Conservation (phyloP, 352 stramenopile species). For the Pythium biforme region DNA sequence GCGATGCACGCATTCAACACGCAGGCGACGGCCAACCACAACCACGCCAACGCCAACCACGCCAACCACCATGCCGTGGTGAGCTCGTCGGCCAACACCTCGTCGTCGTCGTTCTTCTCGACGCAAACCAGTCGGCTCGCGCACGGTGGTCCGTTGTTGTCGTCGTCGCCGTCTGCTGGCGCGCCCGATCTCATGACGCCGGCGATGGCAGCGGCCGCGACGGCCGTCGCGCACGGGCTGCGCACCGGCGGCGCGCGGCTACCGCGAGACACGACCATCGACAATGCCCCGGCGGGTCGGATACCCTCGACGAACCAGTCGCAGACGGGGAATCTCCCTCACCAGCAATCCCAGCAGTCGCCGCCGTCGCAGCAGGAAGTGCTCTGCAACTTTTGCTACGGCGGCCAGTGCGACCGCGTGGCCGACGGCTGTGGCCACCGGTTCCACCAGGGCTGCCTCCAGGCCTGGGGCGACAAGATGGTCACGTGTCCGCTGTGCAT, state of each 20-base stretch:
- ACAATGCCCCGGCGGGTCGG: background rate
- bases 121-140: conserved; percentile 14
- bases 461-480: conserved; percentile 62
- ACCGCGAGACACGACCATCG: background rate
- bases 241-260: conserved; percentile 2
- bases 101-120: conserved; percentile 19
- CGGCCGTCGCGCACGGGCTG: conserved; percentile 6
- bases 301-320: conserved; percentile 17
- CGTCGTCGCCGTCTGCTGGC: background rate
- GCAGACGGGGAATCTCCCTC: conserved; percentile 6
- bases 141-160: no score
- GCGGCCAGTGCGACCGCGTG: conserved; percentile 38
- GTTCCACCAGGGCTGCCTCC: conserved; percentile 63
- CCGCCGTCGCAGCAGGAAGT: conserved; percentile 25
- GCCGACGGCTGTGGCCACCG: conserved; percentile 61
- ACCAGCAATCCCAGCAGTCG: conserved; percentile 20
- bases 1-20: conserved; percentile 21
- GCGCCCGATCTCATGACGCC: conserved; percentile 22
- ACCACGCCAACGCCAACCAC: background rate
- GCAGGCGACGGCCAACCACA: background rate
- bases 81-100: conserved; percentile 1
- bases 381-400: conserved; percentile 28
- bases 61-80: no score
- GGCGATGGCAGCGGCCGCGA: conserved; percentile 9
- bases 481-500: conserved; percentile 26